Evolutionary conservation across 2,329 filamentous ascomycete genomes (phyloP), one percentile per base, ranked within the genome.

Genomic region (Periconia sp.): DNA sequence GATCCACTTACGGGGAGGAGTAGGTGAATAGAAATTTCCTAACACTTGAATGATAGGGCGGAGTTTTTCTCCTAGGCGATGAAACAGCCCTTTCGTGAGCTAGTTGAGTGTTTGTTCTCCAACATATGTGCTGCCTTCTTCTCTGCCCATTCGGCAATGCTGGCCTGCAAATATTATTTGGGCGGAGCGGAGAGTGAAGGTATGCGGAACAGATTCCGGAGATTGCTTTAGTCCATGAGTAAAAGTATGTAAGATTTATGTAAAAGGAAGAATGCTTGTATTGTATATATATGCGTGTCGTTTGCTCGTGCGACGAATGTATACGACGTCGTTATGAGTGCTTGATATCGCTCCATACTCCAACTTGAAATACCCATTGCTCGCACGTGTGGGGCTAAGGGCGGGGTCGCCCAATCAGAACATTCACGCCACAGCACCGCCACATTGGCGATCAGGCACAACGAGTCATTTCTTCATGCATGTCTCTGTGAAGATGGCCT

Each of bases 381-480:
- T n/a, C n/a, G n/a, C n/a, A n/a, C n/a, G n/a, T n/a, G n/a, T n/a
- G n/a, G n/a, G n/a, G n/a, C n/a, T n/a, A 25, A 25, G 23, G 12
- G 12, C 8, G 7, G 7, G 7, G 23, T 12, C 23, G 12, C 23
- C 23, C 23, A 7, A 8, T 25, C 12, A 7, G 23, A 25, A 25
- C 23, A 25, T 12, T 25, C 7, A 28, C 22, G 35, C 35, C 35
- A 37, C 35, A 37, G 35, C 12, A 5, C 19, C 33, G 33, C 33
- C 33, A 36, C 33, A 36, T 9, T n/a, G n/a, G n/a, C n/a, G 26
- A 12, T 11, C 23, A 9, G 30, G 13, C 30, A 32, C 30, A 32
- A 29, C 19, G 13, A 13, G 19, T 5, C 29, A 17, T 17, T 17
- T 5, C 10, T 17, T 31, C 4, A 17, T 9, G 7, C 10, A 17